Evolutionary conservation across 2,329 filamentous ascomycete genomes (phyloP).

Genomic region (Colletotrichum camelliae): DNA sequence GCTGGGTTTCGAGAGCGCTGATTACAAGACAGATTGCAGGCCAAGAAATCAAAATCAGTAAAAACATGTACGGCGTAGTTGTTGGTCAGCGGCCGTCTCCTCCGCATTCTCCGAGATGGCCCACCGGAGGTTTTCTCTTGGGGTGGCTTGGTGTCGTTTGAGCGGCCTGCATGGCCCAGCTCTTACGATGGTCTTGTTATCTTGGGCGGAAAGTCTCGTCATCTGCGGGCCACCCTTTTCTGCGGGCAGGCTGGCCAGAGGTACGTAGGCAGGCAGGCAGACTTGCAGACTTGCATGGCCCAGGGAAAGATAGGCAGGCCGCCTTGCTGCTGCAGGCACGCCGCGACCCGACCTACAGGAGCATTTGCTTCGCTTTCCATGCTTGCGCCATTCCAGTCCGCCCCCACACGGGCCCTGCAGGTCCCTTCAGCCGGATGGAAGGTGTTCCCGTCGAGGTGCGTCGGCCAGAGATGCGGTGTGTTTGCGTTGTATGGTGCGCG

Average conservation of each 20-base stretch:
- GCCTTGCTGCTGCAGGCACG: background rate
- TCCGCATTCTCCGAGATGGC: background rate
- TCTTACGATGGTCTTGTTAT: background rate
- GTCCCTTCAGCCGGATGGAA: slow-evolving; percentile 1
- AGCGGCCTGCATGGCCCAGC: background rate
- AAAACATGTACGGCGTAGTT: background rate
- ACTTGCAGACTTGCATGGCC: background rate
- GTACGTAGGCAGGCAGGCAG: background rate
- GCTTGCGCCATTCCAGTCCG: background rate
- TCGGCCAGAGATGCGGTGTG: slow-evolving; percentile 4
- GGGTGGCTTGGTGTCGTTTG: background rate
- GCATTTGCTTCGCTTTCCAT: background rate
- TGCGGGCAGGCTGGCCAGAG: background rate
- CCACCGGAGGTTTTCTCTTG: background rate
- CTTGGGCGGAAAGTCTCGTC: slow-evolving; percentile 6
- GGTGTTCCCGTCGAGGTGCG: background rate
- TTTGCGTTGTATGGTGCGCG: background rate
- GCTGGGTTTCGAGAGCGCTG: background rate
- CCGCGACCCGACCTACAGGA: background rate
- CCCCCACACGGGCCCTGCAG: slow-evolving; percentile 4
- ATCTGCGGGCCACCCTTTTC: background rate
- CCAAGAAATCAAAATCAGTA: background rate
- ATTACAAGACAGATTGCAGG: background rate
- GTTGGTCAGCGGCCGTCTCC: background rate
- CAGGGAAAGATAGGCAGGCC: background rate